Evolutionary conservation across 306 rosid genomes (phyloP), one percentile per base, ranked within the genome.

Genomic region (Quercus suber): DNA sequence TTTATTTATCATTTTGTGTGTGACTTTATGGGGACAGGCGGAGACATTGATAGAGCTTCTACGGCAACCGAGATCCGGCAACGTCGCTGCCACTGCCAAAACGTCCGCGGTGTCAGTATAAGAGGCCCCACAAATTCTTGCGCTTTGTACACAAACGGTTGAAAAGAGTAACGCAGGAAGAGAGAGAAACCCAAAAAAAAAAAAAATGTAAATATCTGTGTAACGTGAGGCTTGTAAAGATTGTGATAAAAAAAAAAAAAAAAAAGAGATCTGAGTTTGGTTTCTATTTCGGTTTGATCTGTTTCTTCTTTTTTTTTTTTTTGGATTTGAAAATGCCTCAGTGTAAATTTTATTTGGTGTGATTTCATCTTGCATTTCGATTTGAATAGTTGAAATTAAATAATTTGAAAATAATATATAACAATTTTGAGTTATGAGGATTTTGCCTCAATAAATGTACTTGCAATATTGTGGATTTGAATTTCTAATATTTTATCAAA

Each of bases 41-140:
- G 96, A 94, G 94, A 86, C 87, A 84, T 74, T 94, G 57, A 87
- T 90, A 76, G 94, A 92, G 84, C 92, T 94, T 84, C 89, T 94
- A 78, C 96, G 97, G 87, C 97, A 85, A 89, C 96, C 97, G 59
- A 94, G 98, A 89, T 81, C 98, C 93, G 88, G 86, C 93, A 79
- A 82, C 76, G 77, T 30, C 87, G 92, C 87, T 76, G 4, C 53
- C 53, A 49, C 53, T 3, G 87, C 80, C 74, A 81, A 82, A 82
- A 51, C 84, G 8, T 81, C 84, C 45, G 80, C 82, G 53, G 82
- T 80, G 81, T 85, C 84, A 25, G 82, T 76, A 49, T 88, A 72
- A 86, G 58, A 86, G 73, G 45, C 55, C 60, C 80, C 72, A 59
- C 76, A 58, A 72, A 60, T 76, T 60, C 71, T 75, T 78, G 71